Base-by-base conservation (phyloP, 306 rosid species). In the Castanea crenata region DNA sequence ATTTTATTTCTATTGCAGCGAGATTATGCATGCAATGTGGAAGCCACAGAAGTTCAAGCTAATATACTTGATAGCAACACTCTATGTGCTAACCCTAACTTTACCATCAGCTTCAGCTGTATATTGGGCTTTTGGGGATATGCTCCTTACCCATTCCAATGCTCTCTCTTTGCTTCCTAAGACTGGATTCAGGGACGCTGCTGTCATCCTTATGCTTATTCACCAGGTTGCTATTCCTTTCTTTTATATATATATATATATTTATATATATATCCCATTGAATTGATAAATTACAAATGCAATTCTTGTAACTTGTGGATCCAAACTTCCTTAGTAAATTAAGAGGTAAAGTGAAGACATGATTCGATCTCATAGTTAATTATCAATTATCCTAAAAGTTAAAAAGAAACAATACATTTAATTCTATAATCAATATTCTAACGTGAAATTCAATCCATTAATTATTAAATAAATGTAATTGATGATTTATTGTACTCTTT, bases 1-100 rank as follows among this genome's bases (percentile, higher is more conserved):
- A 81, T 68, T 65, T 63, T 16, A 59, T 61, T 67, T 55, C 68
- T 15, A 51, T 59, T 85, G 87, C 58, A 95, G 99, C 88, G 98
- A 95, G 86, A 91, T 95, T 16, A 95, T 95, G 99, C 98, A 95
- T 89, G 99, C 99, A 41, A 95, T 95, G 98, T 95, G 99, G 99
- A 95, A 95, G 86, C 99, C 99, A 78, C 99, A 90, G 82, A 95
- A 95, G 71, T 95, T 93, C 86, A 95, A 95, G 91, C 25, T 88
- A 58, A 95, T 95, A 84, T 95, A 95, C 88, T 86, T 95, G 80
- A 83, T 89, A 3, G 99, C 99, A 68, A 95, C 99, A 3, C 80
- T 95, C 35, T 96, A 93, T 77, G 99, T 96, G 71, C 82, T 96
- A 76, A 96, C 99, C 55, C 79, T 96, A 54, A 96, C 99, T 55